Conservation (phyloP, 768 basidiomycete genomes). For the Russula compacta region DNA sequence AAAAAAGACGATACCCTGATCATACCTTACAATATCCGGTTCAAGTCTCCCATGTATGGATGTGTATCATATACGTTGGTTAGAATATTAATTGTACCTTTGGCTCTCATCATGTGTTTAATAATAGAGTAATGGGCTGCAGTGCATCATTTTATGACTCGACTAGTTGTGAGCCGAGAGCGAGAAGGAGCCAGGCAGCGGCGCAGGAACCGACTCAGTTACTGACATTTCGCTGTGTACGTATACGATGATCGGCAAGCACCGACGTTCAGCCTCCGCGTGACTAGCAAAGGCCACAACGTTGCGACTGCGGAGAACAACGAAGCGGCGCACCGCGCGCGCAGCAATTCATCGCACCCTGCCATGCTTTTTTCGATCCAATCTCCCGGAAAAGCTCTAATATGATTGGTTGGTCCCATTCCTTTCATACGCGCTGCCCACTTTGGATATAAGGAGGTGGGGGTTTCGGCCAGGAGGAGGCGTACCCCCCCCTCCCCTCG, state of each 20-base stretch:
- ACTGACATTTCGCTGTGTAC: no score
- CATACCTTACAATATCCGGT: slow-evolving; percentile 8
- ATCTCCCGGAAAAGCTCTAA: not conserved
- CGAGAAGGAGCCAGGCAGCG: no score
- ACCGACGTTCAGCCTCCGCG: not conserved
- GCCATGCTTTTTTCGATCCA: slow-evolving; percentile 2
- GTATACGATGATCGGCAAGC: no score
- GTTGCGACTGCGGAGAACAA: slow-evolving; percentile 5
- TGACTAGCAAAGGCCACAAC: not conserved
- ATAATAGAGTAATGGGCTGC: not conserved
- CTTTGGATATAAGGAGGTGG: not conserved
- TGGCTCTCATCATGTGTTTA: not conserved
- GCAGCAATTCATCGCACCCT: slow-evolving; percentile 3
- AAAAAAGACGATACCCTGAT: slow-evolving; percentile 6
- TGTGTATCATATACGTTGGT: slow-evolving; percentile 7
- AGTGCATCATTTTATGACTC: not conserved
- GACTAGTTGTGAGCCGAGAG: no score
- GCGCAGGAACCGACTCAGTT: no score
- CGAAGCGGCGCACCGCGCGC: not conserved
- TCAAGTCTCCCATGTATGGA: not conserved
- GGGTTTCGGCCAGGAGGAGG: not conserved
- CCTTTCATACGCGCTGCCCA: not conserved
- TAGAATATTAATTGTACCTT: slow-evolving; percentile 7
- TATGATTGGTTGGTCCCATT: not conserved
- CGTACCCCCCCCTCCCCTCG: not conserved